phyloP scores from a whole-genome alignment of 805 yeast genomes.

The Candida coquimbonensis region DNA sequence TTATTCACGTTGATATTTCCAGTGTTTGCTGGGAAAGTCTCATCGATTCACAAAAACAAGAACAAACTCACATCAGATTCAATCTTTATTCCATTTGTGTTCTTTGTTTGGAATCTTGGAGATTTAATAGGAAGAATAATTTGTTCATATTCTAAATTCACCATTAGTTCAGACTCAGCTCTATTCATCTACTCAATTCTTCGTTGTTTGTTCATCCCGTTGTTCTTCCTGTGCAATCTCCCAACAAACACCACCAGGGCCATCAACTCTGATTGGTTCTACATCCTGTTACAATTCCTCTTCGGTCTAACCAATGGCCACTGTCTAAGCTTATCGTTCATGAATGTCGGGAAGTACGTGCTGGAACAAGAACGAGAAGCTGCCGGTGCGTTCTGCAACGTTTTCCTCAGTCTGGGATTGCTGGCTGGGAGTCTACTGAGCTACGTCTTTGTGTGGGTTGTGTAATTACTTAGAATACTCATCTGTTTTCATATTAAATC shows the following conservation, averaged over 20 bases:
- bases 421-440: constrained; percentile 74
- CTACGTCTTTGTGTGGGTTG: constrained; percentile 46
- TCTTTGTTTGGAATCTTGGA: constrained; percentile 83
- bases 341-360: constrained; percentile 59
- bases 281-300: constrained; percentile 59
- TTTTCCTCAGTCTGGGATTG: constrained; percentile 71
- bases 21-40: constrained; percentile 73
- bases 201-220: constrained; percentile 59
- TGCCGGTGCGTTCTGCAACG: constrained; percentile 88
- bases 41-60: constrained; percentile 36
- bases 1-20: constrained; percentile 76
- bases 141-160: constrained; percentile 44
- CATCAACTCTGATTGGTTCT: constrained; percentile 54
- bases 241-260: constrained; percentile 10
- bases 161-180: constrained; percentile 34
- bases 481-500: not conserved
- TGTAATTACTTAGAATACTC: too few species aligned
- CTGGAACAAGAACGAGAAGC: constrained; percentile 72
- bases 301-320: constrained; percentile 92
- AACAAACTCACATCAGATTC: constrained; percentile 23
- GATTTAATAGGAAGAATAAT: constrained; percentile 72
- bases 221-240: constrained; percentile 63
- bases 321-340: constrained; percentile 69
- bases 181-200: constrained; percentile 48
- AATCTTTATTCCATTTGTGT: constrained; percentile 68